Evolutionary conservation across 2,329 filamentous ascomycete species (phyloP).

Genomic region (Exophiala lecanii-corni): DNA sequence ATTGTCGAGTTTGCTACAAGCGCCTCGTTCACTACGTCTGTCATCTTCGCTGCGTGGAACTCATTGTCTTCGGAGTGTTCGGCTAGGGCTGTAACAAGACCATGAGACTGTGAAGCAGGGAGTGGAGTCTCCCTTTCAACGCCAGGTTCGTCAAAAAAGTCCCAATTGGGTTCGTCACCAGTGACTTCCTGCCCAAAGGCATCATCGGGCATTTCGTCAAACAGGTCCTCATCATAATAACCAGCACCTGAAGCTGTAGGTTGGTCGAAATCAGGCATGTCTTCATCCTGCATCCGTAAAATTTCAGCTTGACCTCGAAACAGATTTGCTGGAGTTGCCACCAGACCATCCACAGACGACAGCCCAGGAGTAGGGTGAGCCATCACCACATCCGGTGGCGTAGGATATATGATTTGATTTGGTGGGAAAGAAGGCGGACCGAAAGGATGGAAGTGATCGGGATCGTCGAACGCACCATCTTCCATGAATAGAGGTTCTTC

Average conservation of each 20-base stretch:
- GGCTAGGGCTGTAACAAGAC: too few relatives aligned
- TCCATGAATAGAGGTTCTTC: slow-evolving; percentile 23
- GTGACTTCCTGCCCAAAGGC: slow-evolving; percentile 52
- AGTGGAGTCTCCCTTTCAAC: too few relatives aligned
- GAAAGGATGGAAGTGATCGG: slow-evolving; percentile 22
- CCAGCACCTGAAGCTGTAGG: slow-evolving; percentile 24
- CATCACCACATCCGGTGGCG: slow-evolving; percentile 47
- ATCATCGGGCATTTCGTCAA: slow-evolving; percentile 53
- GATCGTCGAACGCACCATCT: slow-evolving; percentile 23
- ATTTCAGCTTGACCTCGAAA: slow-evolving; percentile 6
- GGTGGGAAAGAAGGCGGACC: slow-evolving; percentile 22
- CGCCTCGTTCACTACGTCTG: too few relatives aligned
- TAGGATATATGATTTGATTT: slow-evolving; percentile 45
- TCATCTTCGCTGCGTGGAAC: too few relatives aligned
- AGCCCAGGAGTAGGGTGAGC: slow-evolving; percentile 30
- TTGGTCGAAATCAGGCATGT: slow-evolving; percentile 20
- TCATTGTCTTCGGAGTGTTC: too few relatives aligned
- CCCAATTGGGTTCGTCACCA: slow-evolving; percentile 57
- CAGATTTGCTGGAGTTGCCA: slow-evolving; percentile 29
- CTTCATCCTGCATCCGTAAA: slow-evolving; percentile 9
- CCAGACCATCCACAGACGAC: slow-evolving; percentile 30
- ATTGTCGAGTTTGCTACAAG: too few relatives aligned
- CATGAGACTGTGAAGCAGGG: too few relatives aligned
- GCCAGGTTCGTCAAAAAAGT: slow-evolving; percentile 54
- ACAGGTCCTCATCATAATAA: slow-evolving; percentile 52